Evolutionary conservation across 1,284 basidiomycete species (phyloP), one percentile per base, ranked within the genome.

Genomic region (Leccinum angustisporum): DNA sequence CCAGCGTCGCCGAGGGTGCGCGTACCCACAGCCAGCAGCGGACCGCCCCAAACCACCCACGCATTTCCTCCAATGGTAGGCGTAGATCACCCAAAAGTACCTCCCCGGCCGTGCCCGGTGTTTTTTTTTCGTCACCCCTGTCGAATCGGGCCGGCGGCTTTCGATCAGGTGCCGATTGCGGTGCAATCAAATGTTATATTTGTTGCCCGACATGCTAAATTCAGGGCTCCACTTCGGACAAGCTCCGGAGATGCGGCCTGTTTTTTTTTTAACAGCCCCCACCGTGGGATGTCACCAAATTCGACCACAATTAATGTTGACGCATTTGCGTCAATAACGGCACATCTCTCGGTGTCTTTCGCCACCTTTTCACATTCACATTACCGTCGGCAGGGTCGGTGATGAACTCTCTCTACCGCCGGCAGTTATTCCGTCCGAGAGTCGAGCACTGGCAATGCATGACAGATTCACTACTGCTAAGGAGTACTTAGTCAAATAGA

Each of bases 401-500:
- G 48, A 7, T 9, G 21, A 13, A 25, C 55, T 57, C 38, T 61
- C 5, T 46, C 4, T 60, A 61, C 70, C 68, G 70, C 66, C 68
- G 64, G 66, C 33, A 33, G 31, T 16, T 46, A 50, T 8, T 55
- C 56, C 40, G 36, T 14, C 46, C 57, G 30, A 51, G 31, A 43
- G 11, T 34, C 33, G 33, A 34, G 33, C 33, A 34, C n/a, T n/a
- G n/a, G n/a, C n/a, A n/a, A 34, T 34, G 33, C 55, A 54, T n/a
- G 60, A 36, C 34, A 48, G 11, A 38, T 54, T 54, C 40, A 33
- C 51, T 55, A 60, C 33, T 18, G n/a, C 18, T 43, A 10, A 18
- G 2, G n/a, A 43, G 40, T 66, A 75, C 69, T 86, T 89, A 95
- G 83, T 96, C 94, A 85, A 96, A 96, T 66, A 96, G 86, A 83